Evolutionary conservation across 1,284 basidiomycete genomes (phyloP).

Genomic region (Cryptococcus sp.): DNA sequence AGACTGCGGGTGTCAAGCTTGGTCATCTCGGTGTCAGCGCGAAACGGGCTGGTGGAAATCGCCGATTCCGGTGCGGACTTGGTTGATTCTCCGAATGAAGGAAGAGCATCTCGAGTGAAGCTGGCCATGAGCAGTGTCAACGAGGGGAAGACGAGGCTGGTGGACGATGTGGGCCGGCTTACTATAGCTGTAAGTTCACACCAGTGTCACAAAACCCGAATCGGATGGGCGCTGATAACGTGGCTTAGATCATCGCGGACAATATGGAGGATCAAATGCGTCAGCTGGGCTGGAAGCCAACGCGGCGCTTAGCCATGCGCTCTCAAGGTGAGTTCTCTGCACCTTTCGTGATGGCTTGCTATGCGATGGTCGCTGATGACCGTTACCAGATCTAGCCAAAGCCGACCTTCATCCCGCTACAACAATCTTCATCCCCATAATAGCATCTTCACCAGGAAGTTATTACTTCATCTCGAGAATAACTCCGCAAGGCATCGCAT

Average conservation of each 20-base stretch:
- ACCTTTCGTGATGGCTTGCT: neutral
- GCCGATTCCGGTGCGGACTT: conserved; percentile 40
- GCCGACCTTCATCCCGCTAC: conserved; percentile 41
- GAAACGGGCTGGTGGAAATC: conserved; percentile 44
- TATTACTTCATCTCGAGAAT: conserved; percentile 41
- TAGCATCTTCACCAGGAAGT: conserved; percentile 38
- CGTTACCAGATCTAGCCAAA: conserved; percentile 35
- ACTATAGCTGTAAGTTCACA: conserved; percentile 36
- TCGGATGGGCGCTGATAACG: neutral
- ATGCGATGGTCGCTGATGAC: neutral
- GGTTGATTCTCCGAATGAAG: conserved; percentile 10
- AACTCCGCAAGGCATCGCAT: conserved; percentile 31
- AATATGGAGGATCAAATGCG: conserved; percentile 44
- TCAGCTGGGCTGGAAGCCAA: conserved; percentile 39
- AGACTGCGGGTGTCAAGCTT: conserved; percentile 22
- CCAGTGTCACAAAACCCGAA: neutral
- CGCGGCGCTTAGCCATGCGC: conserved; percentile 38
- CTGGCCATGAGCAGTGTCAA: conserved; percentile 35
- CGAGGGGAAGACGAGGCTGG: conserved; percentile 33
- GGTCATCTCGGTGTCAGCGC: conserved; percentile 33
- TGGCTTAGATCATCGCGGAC: conserved; percentile 39
- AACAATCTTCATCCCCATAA: conserved; percentile 38
- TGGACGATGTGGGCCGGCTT: conserved; percentile 41
- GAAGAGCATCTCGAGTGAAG: conserved; percentile 24
- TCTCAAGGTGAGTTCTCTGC: conserved; percentile 24